Percentiles rank a stretch among this genome's conserved stretches.
These are phyloP conservation scores for Mycena crocata DNA, from an alignment of 768 basidiomycete species.

Conservation along the genomic window DNA sequence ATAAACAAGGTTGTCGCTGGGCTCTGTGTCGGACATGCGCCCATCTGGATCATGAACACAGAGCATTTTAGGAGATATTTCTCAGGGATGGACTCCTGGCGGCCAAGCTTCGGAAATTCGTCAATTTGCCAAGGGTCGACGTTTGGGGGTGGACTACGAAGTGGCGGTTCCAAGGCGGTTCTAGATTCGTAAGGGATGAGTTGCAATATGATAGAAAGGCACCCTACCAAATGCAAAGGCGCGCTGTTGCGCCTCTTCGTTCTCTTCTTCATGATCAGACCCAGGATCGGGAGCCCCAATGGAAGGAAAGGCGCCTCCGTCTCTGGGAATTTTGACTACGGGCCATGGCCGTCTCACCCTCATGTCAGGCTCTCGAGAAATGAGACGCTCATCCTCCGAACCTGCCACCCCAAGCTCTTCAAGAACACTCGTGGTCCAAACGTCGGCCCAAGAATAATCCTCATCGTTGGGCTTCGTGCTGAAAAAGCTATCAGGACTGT, in stretches of 20 bases:
- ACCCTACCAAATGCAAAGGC: not conserved
- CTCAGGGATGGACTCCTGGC: slow-evolving; percentile 37
- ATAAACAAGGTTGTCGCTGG: slow-evolving; percentile 4
- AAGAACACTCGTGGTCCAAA: slow-evolving; percentile 30
- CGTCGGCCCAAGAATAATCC: slow-evolving; percentile 27
- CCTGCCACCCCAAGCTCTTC: slow-evolving; percentile 16
- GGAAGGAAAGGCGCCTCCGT: not conserved
- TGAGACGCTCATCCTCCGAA: not conserved
- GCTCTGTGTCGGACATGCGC: slow-evolving; percentile 23
- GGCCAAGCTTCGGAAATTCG: slow-evolving; percentile 34
- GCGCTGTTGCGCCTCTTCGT: not conserved
- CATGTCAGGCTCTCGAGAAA: slow-evolving; percentile 16
- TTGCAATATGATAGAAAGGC: no score
- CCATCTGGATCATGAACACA: slow-evolving; percentile 38
- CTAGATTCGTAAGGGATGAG: no score
- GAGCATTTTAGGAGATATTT: slow-evolving; percentile 39
- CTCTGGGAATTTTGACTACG: slow-evolving; percentile 6
- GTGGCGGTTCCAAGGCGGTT: not conserved
- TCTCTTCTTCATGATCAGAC: slow-evolving; percentile 13
- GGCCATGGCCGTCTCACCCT: slow-evolving; percentile 22
- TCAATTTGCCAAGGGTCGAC: slow-evolving; percentile 16
- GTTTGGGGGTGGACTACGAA: not conserved
- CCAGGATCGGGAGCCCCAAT: slow-evolving; percentile 15
- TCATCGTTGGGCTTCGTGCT: slow-evolving; percentile 15
- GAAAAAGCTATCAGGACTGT: slow-evolving; percentile 28